Base-by-base conservation (phyloP, 2,329 filamentous ascomycete genomes). In the Orbilia ellipsospora region DNA sequence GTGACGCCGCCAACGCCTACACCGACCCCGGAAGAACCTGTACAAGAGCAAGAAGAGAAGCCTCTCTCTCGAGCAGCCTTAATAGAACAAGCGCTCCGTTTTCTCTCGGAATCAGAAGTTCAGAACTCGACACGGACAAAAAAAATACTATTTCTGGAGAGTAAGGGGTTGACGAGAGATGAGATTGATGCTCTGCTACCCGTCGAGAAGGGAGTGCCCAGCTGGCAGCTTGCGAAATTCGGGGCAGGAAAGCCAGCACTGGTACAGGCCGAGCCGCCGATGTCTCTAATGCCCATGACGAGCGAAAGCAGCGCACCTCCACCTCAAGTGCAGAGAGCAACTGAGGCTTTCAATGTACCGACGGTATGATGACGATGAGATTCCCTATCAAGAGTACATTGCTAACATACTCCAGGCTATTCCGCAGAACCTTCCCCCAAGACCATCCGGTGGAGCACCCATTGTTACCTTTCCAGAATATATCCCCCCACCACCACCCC, bases 401-500 rank as follows among this genome's bases (percentile, higher is more conserved):
- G 28, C 45, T 61, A 60, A 69, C 51, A 13, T 45, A 10, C 12
- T 54, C 78, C 85, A 61, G 20, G 42, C 54, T 51, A 15, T 62
- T 84, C 81, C 68, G 83, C 83, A 8, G 81, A 82, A 60, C 85
- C 85, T 77, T 82, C 86, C 7, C 6, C 75, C 64, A 13, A 69
- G 63, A 2, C 48, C 69, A 12, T 60, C 66, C 15, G 73, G 73
- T 45, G 60, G 55, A 40, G 79, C 81, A 2, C 88, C 88, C 13
- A 89, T 91, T 78, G 86, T 91, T 79, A 91, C 89, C 36, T 91
- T 90, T 79, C 89, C 89, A 78, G 89, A 91, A 80, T 91, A 90
- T 81, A 86, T 90, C 77, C 78, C 79, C 6, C 87, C 86, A 15
- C 84, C 88, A 1, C 80, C 84, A 13, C 83, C 85, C 0, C 86